Conservation (phyloP, 176 grass and related monocot species). For the Eremochloa ophiuroides region DNA sequence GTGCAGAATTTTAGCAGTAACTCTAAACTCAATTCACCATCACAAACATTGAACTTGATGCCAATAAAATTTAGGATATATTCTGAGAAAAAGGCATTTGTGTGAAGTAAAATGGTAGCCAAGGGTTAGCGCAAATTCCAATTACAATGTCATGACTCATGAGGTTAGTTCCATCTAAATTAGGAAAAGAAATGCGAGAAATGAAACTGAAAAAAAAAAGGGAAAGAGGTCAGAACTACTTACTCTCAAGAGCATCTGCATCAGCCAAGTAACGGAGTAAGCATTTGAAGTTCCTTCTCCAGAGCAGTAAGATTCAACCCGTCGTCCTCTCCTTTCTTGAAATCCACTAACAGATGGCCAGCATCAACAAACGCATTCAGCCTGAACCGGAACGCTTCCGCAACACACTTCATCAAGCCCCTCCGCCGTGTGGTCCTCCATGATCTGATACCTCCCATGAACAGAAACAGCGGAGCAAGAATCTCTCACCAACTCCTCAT, state of each 20-base stretch:
- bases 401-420: conserved; percentile 67
- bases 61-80: not conserved
- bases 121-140: not conserved
- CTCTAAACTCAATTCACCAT: not conserved
- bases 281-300: conserved; percentile 65
- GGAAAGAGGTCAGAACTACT: not conserved
- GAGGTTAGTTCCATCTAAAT: not conserved
- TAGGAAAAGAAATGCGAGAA: not conserved
- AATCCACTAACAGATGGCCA: conserved; percentile 30
- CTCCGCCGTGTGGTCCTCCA: conserved; percentile 76
- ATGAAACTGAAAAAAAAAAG: not conserved
- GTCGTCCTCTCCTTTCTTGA: conserved; percentile 2
- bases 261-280: conserved; percentile 40
- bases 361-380: conserved; percentile 18
- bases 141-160: not conserved
- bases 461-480: conserved; percentile 58
- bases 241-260: too few species aligned
- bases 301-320: conserved; percentile 28
- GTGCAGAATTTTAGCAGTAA: not conserved
- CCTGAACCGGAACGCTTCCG: conserved; percentile 34
- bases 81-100: not conserved
- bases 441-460: conserved; percentile 81
- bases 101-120: not conserved
- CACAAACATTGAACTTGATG: not conserved
- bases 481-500: conserved; percentile 25